Base-by-base conservation (phyloP, 768 basidiomycete genomes). In the Rhodotorula sphaerocarpa region DNA sequence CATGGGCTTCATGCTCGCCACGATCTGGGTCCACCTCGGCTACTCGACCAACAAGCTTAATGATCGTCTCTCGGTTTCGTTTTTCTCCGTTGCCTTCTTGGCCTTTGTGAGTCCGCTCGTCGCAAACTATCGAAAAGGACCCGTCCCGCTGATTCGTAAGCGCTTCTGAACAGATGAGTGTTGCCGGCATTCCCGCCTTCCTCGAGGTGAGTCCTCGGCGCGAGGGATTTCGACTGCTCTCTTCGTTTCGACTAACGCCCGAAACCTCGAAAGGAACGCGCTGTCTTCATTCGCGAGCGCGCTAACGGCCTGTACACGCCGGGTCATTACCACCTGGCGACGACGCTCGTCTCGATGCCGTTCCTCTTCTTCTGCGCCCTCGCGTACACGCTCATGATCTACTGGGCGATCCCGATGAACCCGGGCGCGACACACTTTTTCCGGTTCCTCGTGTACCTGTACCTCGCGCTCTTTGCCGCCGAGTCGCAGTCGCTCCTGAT, bases 141-240 rank as follows among this genome's bases (percentile, higher is more conserved):
- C n/a, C n/a, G 39, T 41, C 39, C 39, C 83, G 81, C 28, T 34
- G 25, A 27, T 23, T 28, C 54, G n/a, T n/a, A n/a, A 39, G 36
- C 36, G 36, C 36, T 39, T 12, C n/a, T 6, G 28, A 14, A 27
- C 43, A 18, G 20, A 50, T 46, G 61, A 46, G 43, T 3, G 82
- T 84, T 6, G 82, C 82, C 28, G 82, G 82, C 25, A 83, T 84
- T 44, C 83, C 82, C 0, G 71, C 79, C 31, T 83, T 81, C 72
- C 76, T 84, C 27, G 82, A 84, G 69, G 63, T 50, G 30, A 27
- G 48, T 50, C 20, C 12, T 30, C 20, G 14, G 16, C 3, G 7
- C 20, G 18, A n/a, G n/a, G n/a, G n/a, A n/a, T n/a, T 33, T 20
- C 30, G 30, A 18, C 46, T 18, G 2, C 3, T 21, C 18, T 1